Evolutionary conservation across 257 asterid genomes (phyloP).

Genomic region (Ligustrum vulgare): DNA sequence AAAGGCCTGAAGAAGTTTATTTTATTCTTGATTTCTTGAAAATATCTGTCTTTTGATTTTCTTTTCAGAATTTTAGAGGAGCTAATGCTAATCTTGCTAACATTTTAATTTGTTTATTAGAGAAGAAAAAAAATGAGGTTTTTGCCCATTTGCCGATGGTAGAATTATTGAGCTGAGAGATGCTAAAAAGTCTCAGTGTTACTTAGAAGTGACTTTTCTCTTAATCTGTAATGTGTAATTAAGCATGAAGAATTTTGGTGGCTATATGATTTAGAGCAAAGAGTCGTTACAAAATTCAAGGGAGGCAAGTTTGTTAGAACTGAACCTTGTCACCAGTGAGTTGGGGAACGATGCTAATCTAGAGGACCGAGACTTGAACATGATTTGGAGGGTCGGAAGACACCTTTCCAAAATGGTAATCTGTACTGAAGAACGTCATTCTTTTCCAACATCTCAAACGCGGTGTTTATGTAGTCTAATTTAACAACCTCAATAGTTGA

Average conservation of each 20-base stretch:
- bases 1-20: conserved; percentile 77
- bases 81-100: background rate
- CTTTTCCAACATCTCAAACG: no score
- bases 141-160: background rate
- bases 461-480: no score
- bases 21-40: conserved; percentile 12
- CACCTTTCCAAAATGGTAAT: no score
- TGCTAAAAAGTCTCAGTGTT: no score
- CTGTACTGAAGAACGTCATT: no score
- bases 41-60: background rate
- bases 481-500: no score
- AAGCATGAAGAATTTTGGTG: background rate
- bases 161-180: background rate
- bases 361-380: background rate
- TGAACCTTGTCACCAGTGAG: background rate
- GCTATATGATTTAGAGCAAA: background rate
- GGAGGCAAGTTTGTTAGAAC: background rate
- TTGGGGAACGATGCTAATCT: background rate
- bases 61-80: background rate
- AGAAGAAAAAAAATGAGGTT: background rate
- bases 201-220: background rate
- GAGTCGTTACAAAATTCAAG: background rate
- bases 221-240: background rate
- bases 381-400: background rate
- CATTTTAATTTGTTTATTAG: background rate